Evolutionary conservation across 345 rosid genomes (phyloP).

Genomic region (Gossypium thurberi): DNA sequence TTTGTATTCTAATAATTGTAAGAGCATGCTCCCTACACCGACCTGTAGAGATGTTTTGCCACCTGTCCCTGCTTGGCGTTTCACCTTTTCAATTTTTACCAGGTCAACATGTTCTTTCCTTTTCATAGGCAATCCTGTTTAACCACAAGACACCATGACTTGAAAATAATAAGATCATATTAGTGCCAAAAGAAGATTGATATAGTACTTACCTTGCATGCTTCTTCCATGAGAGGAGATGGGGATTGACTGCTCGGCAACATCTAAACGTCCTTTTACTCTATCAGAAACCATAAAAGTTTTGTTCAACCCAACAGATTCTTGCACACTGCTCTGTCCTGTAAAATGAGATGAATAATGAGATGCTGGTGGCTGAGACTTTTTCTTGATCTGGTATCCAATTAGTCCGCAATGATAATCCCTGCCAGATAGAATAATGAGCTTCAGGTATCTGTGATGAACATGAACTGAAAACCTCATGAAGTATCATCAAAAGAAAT

Average conservation of each 20-base stretch:
- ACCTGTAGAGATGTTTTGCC: slow-evolving; percentile 35
- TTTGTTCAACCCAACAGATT: slow-evolving; percentile 25
- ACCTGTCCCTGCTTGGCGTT: slow-evolving; percentile 26
- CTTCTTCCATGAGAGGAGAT: slow-evolving; percentile 19
- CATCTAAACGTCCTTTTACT: slow-evolving; percentile 26
- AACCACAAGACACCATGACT: slow-evolving; percentile 19
- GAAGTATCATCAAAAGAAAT: neutral
- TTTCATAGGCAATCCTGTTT: slow-evolving; percentile 41
- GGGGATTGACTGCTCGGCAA: slow-evolving; percentile 11
- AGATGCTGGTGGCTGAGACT: slow-evolving; percentile 25
- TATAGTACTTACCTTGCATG: slow-evolving; percentile 32
- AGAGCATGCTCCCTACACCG: slow-evolving; percentile 14
- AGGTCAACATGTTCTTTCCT: slow-evolving; percentile 44
- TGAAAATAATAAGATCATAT: neutral
- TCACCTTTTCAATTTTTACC: slow-evolving; percentile 26
- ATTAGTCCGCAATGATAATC: slow-evolving; percentile 63
- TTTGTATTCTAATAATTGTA: neutral
- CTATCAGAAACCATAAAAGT: slow-evolving; percentile 18
- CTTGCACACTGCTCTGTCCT: slow-evolving; percentile 19
- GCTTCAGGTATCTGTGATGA: slow-evolving; percentile 11
- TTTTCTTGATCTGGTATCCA: slow-evolving; percentile 62
- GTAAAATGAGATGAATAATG: slow-evolving; percentile 21
- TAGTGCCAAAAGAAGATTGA: slow-evolving; percentile 3
- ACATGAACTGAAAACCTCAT: neutral
- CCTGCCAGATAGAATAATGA: slow-evolving; percentile 39